These are phyloP conservation scores for Thinopyrum elongatum DNA, from an alignment of 176 grass and related monocot species.

Conservation along the genomic window DNA sequence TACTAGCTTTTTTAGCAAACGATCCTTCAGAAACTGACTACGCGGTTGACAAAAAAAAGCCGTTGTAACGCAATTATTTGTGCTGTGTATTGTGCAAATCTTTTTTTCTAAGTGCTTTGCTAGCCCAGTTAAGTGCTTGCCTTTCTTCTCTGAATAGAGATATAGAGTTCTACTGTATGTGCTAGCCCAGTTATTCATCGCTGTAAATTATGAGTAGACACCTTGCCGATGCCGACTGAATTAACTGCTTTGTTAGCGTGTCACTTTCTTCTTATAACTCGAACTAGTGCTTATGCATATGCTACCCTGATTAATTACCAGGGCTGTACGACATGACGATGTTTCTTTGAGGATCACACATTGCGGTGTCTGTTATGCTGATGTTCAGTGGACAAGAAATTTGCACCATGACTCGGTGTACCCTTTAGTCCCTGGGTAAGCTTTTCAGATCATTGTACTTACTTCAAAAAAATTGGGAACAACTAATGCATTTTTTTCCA, in stretches of 20 bases:
- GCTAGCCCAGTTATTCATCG: background rate
- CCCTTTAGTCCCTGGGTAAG: slow-evolving; percentile 75
- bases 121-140: too few relatives aligned
- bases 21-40: background rate
- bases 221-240: background rate
- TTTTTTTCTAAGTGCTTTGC: too few relatives aligned
- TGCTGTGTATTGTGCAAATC: too few relatives aligned
- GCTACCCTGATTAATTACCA: slow-evolving; percentile 15
- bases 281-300: background rate
- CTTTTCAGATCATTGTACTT: background rate
- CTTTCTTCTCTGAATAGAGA: background rate
- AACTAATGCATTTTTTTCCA: background rate
- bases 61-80: background rate
- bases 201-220: background rate
- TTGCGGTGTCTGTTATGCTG: slow-evolving; percentile 80
- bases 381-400: slow-evolving; percentile 60
- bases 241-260: background rate
- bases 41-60: background rate
- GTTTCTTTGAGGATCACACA: slow-evolving; percentile 67
- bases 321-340: slow-evolving; percentile 42
- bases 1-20: background rate
- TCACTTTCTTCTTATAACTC: background rate
- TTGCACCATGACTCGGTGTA: slow-evolving; percentile 41
- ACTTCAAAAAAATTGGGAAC: background rate
- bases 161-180: background rate